phyloP scores from a whole-genome alignment of 2,329 filamentous ascomycete genomes.

The Periconia sp. region DNA sequence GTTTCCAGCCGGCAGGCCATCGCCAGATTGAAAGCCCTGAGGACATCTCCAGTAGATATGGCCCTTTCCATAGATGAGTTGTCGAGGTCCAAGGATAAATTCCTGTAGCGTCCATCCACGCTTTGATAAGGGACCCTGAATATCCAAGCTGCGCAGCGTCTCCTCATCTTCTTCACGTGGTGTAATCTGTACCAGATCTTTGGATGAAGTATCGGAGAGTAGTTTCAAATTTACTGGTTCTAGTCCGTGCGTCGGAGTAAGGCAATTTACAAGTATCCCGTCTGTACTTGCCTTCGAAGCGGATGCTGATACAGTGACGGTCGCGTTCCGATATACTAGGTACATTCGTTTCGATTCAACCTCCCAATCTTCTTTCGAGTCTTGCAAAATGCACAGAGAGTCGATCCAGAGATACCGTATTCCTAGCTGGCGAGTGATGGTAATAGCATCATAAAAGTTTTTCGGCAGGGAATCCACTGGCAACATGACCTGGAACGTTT shows the following conservation, averaged over 20 bases:
- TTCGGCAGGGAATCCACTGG: too few relatives aligned
- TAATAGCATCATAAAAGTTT: slow-evolving; percentile 23
- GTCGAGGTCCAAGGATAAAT: slow-evolving; percentile 25
- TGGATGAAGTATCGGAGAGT: too few relatives aligned
- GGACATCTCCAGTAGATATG: slow-evolving; percentile 33
- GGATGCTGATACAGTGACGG: slow-evolving; percentile 12
- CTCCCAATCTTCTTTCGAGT: slow-evolving; percentile 12
- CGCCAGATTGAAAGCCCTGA: too few relatives aligned
- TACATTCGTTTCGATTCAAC: slow-evolving; percentile 9
- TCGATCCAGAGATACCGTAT: slow-evolving; percentile 24
- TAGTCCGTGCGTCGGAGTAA: too few relatives aligned
- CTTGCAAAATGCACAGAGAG: slow-evolving; percentile 7
- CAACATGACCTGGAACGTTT: too few relatives aligned
- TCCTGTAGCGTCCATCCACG: slow-evolving; percentile 35
- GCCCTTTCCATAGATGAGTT: slow-evolving; percentile 26
- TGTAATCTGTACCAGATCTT: too few relatives aligned
- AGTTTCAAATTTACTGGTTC: too few relatives aligned
- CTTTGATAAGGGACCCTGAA: slow-evolving; percentile 17
- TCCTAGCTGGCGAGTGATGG: slow-evolving; percentile 12
- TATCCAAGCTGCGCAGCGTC: too few relatives aligned
- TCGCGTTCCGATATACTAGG: slow-evolving; percentile 10
- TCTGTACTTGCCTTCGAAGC: slow-evolving; percentile 2
- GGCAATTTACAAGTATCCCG: too few relatives aligned
- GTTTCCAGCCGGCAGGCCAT: too few relatives aligned
- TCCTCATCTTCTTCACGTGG: too few relatives aligned